Conservation (phyloP, 1,139 yeast species). For the Ogataea hybrid region DNA sequence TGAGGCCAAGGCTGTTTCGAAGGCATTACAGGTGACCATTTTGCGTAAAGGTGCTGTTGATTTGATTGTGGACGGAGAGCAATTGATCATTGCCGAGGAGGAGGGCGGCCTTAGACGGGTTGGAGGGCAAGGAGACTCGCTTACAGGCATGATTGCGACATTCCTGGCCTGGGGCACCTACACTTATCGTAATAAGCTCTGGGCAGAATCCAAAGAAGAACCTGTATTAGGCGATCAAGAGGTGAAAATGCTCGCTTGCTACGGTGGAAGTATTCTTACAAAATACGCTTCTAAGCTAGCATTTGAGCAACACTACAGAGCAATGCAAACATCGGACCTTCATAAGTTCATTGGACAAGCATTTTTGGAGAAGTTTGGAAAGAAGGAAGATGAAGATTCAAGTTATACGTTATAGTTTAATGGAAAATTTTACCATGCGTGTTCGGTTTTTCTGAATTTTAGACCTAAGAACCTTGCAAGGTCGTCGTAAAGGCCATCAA, state of each 20-base stretch:
- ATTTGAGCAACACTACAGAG: constrained; percentile 60
- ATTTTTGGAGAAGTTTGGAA: constrained; percentile 50
- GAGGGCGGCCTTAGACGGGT: constrained; percentile 71
- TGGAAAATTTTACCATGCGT: constrained; percentile 42
- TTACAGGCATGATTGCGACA: constrained; percentile 71
- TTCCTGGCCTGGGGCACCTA: constrained; percentile 61
- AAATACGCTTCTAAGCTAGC: constrained; percentile 68
- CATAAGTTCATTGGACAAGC: constrained; percentile 68
- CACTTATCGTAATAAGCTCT: constrained; percentile 53
- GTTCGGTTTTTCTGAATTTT: constrained; percentile 47
- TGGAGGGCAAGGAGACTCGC: constrained; percentile 88
- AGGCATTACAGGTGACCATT: constrained; percentile 56
- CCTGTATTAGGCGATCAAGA: constrained; percentile 38
- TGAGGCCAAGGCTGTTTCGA: constrained; percentile 42
- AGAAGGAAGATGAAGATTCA: neutral
- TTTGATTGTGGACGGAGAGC: constrained; percentile 52
- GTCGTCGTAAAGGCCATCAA: constrained; percentile 55
- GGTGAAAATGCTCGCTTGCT: constrained; percentile 59
- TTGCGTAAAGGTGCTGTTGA: constrained; percentile 74
- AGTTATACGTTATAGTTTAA: neutral
- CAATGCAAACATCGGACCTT: constrained; percentile 84
- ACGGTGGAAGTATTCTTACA: constrained; percentile 70
- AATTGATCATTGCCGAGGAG: constrained; percentile 38
- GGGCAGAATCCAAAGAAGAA: constrained; percentile 43
- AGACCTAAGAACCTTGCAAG: constrained; percentile 71